Evolutionary conservation across 495 filamentous ascomycete species (phyloP).

Genomic region (Parathielavia hyrcaniae): DNA sequence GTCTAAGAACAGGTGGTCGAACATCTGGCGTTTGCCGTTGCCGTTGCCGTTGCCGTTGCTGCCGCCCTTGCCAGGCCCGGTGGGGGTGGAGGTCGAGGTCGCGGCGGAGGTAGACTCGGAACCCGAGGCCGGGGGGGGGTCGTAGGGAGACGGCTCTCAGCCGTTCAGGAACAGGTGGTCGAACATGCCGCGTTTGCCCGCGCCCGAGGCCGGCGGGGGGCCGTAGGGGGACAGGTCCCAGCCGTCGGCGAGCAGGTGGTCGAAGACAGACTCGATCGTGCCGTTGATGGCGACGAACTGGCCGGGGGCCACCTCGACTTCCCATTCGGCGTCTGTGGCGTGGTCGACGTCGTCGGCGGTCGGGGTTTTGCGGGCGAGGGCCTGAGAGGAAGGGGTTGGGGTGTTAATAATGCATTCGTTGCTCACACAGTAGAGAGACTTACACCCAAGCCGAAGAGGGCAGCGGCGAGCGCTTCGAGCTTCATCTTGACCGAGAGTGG

Average conservation of each 20-base stretch:
- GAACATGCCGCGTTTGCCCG: no score
- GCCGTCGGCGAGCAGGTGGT: no score
- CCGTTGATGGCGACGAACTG: conserved; percentile 5
- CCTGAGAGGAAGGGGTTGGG: neutral
- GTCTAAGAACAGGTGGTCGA: no score
- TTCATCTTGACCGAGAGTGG: neutral
- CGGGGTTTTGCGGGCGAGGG: conserved; percentile 1
- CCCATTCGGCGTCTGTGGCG: neutral
- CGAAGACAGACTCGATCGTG: conserved; percentile 1
- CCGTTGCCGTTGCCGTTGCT: no score
- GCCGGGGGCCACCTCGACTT: neutral
- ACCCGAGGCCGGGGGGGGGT: neutral
- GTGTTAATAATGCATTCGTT: neutral
- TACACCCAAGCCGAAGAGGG: conserved; percentile 1
- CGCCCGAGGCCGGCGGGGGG: no score
- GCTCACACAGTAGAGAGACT: neutral
- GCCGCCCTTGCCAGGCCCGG: no score
- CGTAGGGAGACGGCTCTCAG: neutral
- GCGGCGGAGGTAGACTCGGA: neutral
- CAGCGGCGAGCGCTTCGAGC: neutral
- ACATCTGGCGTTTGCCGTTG: no score
- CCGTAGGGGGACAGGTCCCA: no score
- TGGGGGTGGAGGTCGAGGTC: no score
- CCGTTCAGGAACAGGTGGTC: neutral
- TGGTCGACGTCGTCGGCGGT: neutral